Percentiles rank a stretch among this genome's conserved stretches.
These are phyloP conservation scores for Ophiostoma australiae DNA, from an alignment of 2,329 filamentous ascomycete genomes.

Conservation along the genomic window DNA sequence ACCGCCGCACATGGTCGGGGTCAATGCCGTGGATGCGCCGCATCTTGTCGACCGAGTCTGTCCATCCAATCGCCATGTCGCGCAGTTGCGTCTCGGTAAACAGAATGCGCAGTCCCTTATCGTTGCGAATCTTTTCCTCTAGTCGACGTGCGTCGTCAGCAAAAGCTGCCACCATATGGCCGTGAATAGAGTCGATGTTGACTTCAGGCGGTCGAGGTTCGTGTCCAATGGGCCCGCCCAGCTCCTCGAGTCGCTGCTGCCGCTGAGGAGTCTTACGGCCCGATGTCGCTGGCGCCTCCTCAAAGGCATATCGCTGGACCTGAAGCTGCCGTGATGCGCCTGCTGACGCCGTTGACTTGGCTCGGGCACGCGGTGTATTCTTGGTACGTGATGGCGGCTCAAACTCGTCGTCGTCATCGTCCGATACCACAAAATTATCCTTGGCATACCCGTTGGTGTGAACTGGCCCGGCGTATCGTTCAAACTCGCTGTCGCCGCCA, in stretches of 20 bases:
- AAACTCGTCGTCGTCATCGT: constrained; percentile 35
- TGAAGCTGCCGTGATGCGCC: constrained; percentile 27
- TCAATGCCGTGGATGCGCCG: constrained; percentile 58
- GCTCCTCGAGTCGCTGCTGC: constrained; percentile 38
- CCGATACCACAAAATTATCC: constrained; percentile 42
- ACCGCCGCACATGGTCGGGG: constrained; percentile 54
- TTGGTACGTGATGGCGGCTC: not conserved
- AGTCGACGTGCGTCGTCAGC: constrained; percentile 55
- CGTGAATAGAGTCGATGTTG: constrained; percentile 44
- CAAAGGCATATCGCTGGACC: constrained; percentile 24
- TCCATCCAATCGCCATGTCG: constrained; percentile 68
- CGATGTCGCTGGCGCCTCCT: constrained; percentile 15
- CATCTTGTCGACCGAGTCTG: constrained; percentile 58
- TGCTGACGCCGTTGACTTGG: not conserved
- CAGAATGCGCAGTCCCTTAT: constrained; percentile 52
- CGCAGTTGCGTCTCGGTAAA: constrained; percentile 67
- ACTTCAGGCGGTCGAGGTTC: constrained; percentile 49
- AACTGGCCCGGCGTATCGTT: constrained; percentile 34
- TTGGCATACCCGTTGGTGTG: constrained; percentile 44
- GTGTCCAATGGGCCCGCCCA: constrained; percentile 55
- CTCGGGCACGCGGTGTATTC: not conserved
- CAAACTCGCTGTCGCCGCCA: constrained; percentile 38
- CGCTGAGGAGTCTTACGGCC: constrained; percentile 24
- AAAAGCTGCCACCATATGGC: constrained; percentile 60
- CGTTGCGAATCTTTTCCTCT: constrained; percentile 58